These are phyloP conservation scores for Astragalus glycyphyllos DNA, from an alignment of 306 rosid species.

Conservation along the genomic window DNA sequence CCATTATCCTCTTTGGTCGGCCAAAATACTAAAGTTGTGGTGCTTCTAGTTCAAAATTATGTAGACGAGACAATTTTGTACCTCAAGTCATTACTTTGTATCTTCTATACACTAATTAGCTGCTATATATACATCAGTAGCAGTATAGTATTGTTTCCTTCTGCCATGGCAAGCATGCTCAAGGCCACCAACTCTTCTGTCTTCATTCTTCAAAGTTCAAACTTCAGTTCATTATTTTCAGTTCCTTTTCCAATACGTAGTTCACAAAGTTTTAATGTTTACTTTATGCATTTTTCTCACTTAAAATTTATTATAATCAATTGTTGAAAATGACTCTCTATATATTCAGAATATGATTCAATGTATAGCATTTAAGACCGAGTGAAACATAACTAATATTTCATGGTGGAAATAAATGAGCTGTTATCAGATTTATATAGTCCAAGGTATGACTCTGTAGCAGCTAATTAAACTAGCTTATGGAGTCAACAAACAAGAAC, in stretches of 20 bases:
- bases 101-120: background rate
- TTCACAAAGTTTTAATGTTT: background rate
- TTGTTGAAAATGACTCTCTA: too few relatives aligned
- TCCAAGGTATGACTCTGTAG: too few relatives aligned
- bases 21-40: slow-evolving; percentile 41
- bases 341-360: too few relatives aligned
- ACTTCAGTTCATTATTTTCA: background rate
- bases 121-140: background rate
- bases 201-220: slow-evolving; percentile 21
- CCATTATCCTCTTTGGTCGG: slow-evolving; percentile 44
- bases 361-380: too few relatives aligned
- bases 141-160: slow-evolving; percentile 33
- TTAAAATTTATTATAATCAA: too few relatives aligned
- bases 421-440: too few relatives aligned
- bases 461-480: too few relatives aligned
- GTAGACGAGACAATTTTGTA: slow-evolving; percentile 32
- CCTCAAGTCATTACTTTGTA: background rate
- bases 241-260: background rate
- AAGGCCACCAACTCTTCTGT: slow-evolving; percentile 1
- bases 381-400: too few relatives aligned
- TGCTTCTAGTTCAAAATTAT: slow-evolving; percentile 31
- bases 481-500: background rate
- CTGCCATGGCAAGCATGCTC: slow-evolving; percentile 44
- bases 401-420: too few relatives aligned
- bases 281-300: too few relatives aligned